A percentile compares a stretch with the other conserved stretches of the same genome.
phyloP scores from a whole-genome alignment of 164 flowering plant species.

The Kalanchoe fedtschenkoi region DNA sequence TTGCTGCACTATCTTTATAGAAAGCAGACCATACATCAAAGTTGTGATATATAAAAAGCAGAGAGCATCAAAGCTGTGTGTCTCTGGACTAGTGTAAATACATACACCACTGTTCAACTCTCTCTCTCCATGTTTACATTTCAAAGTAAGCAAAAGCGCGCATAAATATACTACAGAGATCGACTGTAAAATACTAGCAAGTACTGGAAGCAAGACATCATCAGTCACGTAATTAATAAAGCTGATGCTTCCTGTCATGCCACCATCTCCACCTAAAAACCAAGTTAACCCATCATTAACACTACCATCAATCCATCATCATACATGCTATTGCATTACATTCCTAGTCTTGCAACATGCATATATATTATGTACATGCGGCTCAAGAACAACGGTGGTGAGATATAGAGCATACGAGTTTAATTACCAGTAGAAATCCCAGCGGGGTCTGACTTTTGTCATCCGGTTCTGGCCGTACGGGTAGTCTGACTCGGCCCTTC shows the following conservation, averaged over 20 bases:
- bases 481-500: conserved; percentile 53
- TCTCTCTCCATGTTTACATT: neutral
- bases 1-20: neutral
- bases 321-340: neutral
- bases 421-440: conserved; percentile 80
- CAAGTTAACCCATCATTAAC: neutral
- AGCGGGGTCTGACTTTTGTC: conserved; percentile 75
- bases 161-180: no score
- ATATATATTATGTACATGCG: neutral
- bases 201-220: neutral
- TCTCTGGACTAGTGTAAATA: no score
- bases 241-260: conserved; percentile 47
- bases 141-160: neutral
- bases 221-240: conserved; percentile 34
- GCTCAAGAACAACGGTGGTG: neutral
- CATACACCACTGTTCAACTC: no score
- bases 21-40: no score
- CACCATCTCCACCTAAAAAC: conserved; percentile 82
- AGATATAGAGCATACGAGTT: neutral
- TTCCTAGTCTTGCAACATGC: neutral
- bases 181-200: no score
- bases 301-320: no score
- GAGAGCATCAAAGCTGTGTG: neutral
- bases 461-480: conserved; percentile 65
- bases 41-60: no score